Percentiles rank a stretch among this genome's conserved stretches.
Conservation (phyloP, 2,329 filamentous ascomycete species). For the Trichoderma arundinaceum region DNA sequence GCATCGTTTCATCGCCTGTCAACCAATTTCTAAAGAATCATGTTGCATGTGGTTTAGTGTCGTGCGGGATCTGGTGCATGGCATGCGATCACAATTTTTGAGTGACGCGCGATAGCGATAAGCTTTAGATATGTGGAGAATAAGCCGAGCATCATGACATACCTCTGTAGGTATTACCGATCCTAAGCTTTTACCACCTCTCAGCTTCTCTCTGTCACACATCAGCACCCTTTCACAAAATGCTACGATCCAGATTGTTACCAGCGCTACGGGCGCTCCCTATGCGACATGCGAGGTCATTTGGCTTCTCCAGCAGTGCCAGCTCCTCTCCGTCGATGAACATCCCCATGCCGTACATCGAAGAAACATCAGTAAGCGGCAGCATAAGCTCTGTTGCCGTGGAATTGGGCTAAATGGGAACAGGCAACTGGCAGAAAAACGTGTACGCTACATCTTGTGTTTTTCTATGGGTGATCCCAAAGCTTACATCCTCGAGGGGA, state of each 20-base stretch:
- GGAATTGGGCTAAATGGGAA: constrained; percentile 39
- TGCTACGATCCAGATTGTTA: constrained; percentile 41
- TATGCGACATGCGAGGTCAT: constrained; percentile 46
- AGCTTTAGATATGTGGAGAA: constrained; percentile 23
- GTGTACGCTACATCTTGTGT: constrained; percentile 57
- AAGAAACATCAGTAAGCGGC: constrained; percentile 49
- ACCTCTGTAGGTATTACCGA: background rate
- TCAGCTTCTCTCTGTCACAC: constrained; percentile 13
- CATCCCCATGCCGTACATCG: constrained; percentile 65
- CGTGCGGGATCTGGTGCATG: background rate
- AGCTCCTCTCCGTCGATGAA: constrained; percentile 41
- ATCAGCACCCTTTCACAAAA: constrained; percentile 28
- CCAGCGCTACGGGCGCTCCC: constrained; percentile 46
- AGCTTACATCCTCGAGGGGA: constrained; percentile 62
- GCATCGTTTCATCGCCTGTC: constrained; percentile 41
- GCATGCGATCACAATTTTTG: constrained; percentile 28
- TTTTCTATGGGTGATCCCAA: background rate
- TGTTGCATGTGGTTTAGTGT: constrained; percentile 26
- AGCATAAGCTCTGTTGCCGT: constrained; percentile 9
- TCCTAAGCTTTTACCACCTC: background rate
- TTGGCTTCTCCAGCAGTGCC: constrained; percentile 50
- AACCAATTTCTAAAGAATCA: constrained; percentile 32
- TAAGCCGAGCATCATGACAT: constrained; percentile 21
- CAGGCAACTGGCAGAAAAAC: constrained; percentile 79
- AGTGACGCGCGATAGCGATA: constrained; percentile 29